These are phyloP conservation scores for Paramecium sonneborni DNA, from an alignment of 73 alveolate species.

Conservation along the genomic window DNA sequence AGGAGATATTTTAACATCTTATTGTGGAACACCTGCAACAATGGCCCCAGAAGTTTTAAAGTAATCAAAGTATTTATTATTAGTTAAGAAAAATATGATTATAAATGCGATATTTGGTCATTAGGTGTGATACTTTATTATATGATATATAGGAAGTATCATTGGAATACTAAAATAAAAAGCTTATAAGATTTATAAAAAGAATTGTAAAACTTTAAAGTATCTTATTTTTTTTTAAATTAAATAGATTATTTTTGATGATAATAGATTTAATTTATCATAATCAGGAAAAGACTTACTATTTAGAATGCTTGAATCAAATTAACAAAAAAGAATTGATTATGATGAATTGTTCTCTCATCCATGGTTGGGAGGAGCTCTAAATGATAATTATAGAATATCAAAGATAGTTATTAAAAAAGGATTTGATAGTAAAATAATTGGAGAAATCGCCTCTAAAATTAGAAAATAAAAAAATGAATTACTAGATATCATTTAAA, in stretches of 20 bases:
- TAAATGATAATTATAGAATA: background rate
- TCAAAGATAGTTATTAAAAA: background rate
- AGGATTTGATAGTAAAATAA: background rate
- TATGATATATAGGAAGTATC: background rate
- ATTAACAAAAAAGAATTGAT: conserved; percentile 37
- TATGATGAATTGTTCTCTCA: conserved; percentile 46
- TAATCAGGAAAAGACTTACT: conserved; percentile 15
- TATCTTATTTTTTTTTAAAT: background rate
- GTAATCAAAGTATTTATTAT: background rate
- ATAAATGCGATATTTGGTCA: conserved; percentile 42
- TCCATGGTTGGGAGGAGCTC: background rate
- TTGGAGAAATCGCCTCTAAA: background rate
- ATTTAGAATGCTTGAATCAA: conserved; percentile 42
- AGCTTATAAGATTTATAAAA: background rate
- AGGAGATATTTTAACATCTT: background rate
- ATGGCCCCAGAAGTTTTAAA: conserved; percentile 35
- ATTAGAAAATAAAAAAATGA: background rate
- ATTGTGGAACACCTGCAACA: conserved; percentile 37
- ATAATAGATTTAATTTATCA: background rate
- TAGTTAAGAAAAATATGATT: background rate
- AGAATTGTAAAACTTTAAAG: background rate
- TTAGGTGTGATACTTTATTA: conserved; percentile 23
- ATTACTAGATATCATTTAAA: background rate
- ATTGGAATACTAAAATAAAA: background rate
- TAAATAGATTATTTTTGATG: background rate